Evolutionary conservation across 306 rosid genomes (phyloP).

Genomic region (Corylus americana): DNA sequence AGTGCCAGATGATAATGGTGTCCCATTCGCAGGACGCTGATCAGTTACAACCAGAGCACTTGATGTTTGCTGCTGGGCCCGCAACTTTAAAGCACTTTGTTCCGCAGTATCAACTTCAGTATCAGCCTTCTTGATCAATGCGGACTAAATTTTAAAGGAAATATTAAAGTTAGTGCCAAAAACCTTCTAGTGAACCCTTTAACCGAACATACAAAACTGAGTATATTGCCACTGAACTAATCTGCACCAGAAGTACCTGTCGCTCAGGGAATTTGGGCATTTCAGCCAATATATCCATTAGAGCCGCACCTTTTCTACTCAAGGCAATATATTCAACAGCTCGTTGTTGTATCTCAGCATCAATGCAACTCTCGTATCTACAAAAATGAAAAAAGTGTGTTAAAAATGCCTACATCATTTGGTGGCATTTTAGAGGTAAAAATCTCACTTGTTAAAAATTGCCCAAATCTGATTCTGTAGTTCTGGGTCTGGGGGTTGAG

Average conservation of each 20-base stretch:
- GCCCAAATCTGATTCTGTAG: slow-evolving; percentile 96
- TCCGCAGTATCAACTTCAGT: slow-evolving; percentile 91
- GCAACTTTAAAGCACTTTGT: slow-evolving; percentile 88
- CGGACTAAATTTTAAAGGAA: slow-evolving; percentile 59
- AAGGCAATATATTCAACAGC: slow-evolving; percentile 92
- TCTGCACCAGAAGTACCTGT: slow-evolving; percentile 59
- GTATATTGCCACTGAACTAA: slow-evolving; percentile 14
- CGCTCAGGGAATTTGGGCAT: slow-evolving; percentile 99
- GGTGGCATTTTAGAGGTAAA: slow-evolving; percentile 25
- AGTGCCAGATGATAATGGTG: slow-evolving; percentile 39
- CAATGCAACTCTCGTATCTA: slow-evolving; percentile 98
- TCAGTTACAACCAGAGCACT: slow-evolving; percentile 93
- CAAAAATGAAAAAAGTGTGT: slow-evolving; percentile 31
- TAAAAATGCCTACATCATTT: slow-evolving; percentile 31
- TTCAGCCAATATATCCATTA: slow-evolving; percentile 90
- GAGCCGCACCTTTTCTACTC: slow-evolving; percentile 88
- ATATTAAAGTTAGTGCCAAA: slow-evolving; percentile 13
- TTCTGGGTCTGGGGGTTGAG: slow-evolving; percentile 94
- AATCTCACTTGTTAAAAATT: slow-evolving; percentile 86
- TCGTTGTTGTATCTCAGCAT: slow-evolving; percentile 97
- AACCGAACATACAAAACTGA: slow-evolving; percentile 21
- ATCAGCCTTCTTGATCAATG: slow-evolving; percentile 92
- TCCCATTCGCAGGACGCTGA: slow-evolving; percentile 67
- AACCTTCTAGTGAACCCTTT: background rate
- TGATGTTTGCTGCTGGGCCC: slow-evolving; percentile 87